phyloP scores from a whole-genome alignment of 495 filamentous ascomycete genomes.

The Podospora pseudocomata region DNA sequence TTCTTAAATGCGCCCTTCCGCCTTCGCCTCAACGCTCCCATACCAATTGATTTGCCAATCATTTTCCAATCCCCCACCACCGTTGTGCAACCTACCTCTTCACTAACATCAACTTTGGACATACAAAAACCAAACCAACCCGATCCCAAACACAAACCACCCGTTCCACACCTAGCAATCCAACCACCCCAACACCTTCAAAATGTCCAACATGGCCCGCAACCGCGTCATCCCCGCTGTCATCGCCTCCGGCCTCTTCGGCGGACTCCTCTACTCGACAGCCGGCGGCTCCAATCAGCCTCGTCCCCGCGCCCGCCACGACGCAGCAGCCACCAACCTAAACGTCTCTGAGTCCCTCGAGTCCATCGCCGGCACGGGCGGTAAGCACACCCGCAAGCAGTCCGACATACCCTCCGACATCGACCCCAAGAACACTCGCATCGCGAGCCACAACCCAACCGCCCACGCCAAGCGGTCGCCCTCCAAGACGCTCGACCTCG shows the following conservation, averaged over 20 bases:
- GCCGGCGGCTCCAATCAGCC: slow-evolving; percentile 27
- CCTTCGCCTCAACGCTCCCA: neutral
- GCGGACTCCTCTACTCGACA: slow-evolving; percentile 24
- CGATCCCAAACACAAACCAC: no score
- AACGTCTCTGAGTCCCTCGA: slow-evolving; percentile 20
- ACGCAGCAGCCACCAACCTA: neutral
- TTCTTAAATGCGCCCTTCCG: neutral
- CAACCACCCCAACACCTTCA: neutral
- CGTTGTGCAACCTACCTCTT: no score
- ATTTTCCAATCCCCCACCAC: no score
- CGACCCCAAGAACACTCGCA: neutral
- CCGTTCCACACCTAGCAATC: no score
- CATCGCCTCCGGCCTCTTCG: slow-evolving; percentile 16
- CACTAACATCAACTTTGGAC: no score
- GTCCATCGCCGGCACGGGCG: slow-evolving; percentile 17
- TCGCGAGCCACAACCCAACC: neutral
- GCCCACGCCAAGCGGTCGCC: neutral
- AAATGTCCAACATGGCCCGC: slow-evolving; percentile 21
- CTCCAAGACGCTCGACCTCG: neutral
- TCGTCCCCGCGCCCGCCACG: slow-evolving; percentile 9
- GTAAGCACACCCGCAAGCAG: slow-evolving; percentile 13
- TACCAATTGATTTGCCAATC: no score
- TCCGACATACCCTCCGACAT: neutral
- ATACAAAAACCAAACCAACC: no score
- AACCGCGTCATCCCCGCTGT: slow-evolving; percentile 22